Conservation (phyloP, 371 early-diverging fungal species). For the Zychaea mexicana region DNA sequence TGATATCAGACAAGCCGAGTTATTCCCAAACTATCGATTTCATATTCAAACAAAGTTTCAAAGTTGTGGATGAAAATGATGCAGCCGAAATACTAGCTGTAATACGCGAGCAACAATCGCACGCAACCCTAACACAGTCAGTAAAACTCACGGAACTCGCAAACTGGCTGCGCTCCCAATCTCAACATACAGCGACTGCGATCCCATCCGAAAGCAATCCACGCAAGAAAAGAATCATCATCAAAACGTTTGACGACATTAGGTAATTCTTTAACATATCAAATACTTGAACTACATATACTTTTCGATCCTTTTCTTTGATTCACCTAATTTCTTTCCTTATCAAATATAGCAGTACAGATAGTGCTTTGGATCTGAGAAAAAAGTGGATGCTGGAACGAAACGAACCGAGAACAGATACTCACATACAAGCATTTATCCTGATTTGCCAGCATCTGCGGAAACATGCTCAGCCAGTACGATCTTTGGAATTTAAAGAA, state of each 20-base stretch:
- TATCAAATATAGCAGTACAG: not conserved
- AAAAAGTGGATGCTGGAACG: not conserved
- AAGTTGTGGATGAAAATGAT: not conserved
- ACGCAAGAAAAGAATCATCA: not conserved
- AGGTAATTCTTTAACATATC: not conserved
- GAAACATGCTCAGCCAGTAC: not conserved
- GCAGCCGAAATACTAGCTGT: not conserved
- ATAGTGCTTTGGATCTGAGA: not conserved
- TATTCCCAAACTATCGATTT: conserved; percentile 2
- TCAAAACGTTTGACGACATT: not conserved
- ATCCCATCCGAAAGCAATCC: not conserved
- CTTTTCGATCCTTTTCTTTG: no score
- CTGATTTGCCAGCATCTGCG: conserved; percentile 15
- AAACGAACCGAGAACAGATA: not conserved
- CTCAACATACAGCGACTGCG: not conserved
- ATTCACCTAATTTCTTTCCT: no score
- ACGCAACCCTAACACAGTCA: not conserved
- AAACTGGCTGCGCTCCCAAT: not conserved
- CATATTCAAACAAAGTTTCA: not conserved
- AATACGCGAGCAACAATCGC: not conserved
- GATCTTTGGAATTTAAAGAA: conserved; percentile 7
- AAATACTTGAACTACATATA: no score
- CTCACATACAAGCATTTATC: conserved; percentile 18
- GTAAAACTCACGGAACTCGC: not conserved
- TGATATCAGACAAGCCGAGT: not conserved